Percentiles rank a stretch among this genome's conserved stretches.
phyloP scores from a whole-genome alignment of 768 basidiomycete species.

The Russula sp. region DNA sequence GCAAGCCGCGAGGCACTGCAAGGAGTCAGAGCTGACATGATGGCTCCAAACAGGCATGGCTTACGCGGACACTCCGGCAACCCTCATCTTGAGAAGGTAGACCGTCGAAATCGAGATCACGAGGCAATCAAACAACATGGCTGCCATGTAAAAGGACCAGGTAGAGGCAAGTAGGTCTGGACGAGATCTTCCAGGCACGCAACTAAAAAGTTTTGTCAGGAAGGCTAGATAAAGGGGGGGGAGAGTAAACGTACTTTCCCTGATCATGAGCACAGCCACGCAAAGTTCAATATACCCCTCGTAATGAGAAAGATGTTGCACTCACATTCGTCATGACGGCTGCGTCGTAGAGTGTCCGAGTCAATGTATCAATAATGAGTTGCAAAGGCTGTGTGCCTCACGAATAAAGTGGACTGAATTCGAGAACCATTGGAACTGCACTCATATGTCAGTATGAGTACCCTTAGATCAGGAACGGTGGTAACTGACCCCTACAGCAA shows the following conservation, averaged over 20 bases:
- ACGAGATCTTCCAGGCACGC: conserved; percentile 35
- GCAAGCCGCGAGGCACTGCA: conserved; percentile 26
- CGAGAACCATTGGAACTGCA: conserved; percentile 51
- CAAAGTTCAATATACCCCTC: not conserved
- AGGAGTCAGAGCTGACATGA: not conserved
- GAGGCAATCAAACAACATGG: conserved; percentile 52
- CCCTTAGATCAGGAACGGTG: conserved; percentile 24
- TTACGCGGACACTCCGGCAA: conserved; percentile 30
- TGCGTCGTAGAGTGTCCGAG: conserved; percentile 10
- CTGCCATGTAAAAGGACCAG: conserved; percentile 54
- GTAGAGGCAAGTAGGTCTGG: conserved; percentile 32
- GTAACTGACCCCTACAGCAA: conserved; percentile 39
- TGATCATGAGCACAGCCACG: conserved; percentile 16
- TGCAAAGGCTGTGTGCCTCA: conserved; percentile 30
- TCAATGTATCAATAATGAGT: conserved; percentile 5
- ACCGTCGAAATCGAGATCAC: conserved; percentile 45
- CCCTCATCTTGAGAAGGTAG: conserved; percentile 46
- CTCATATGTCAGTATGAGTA: not conserved
- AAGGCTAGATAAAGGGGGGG: not conserved
- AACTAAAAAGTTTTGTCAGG: conserved; percentile 36
- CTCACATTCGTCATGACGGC: conserved; percentile 3
- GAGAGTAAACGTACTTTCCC: conserved; percentile 32
- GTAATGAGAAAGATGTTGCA: not conserved
- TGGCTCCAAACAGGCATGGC: not conserved
- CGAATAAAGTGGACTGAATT: conserved; percentile 46